Conservation (phyloP, 805 yeast genomes). For the Wickerhamomyces sydowiorum region DNA sequence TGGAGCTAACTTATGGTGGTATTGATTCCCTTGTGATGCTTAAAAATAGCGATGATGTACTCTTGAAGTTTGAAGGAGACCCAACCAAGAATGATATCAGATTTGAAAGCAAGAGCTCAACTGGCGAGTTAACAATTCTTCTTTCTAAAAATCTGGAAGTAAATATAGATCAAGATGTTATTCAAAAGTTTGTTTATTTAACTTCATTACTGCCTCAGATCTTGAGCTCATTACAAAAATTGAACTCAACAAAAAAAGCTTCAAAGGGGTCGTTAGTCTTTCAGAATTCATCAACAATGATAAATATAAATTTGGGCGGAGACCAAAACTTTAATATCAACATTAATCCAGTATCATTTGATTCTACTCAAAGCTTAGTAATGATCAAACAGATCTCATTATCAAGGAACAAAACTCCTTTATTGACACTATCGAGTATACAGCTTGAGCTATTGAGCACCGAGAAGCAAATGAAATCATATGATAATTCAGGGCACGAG, state of each 20-base stretch:
- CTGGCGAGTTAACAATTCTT: slow-evolving; percentile 33
- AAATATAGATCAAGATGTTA: slow-evolving; percentile 8
- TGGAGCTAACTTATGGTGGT: slow-evolving; percentile 42
- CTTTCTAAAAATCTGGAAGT: slow-evolving; percentile 35
- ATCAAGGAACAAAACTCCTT: slow-evolving; percentile 1
- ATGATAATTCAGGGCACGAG: slow-evolving; percentile 26
- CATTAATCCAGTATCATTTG: slow-evolving; percentile 40
- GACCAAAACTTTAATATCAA: slow-evolving; percentile 18
- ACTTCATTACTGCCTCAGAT: slow-evolving; percentile 22
- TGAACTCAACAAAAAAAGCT: slow-evolving; percentile 5
- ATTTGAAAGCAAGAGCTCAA: slow-evolving; percentile 38
- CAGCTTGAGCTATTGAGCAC: slow-evolving; percentile 5
- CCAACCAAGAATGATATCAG: slow-evolving; percentile 41
- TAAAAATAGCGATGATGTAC: slow-evolving; percentile 15
- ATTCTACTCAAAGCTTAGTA: slow-evolving; percentile 28
- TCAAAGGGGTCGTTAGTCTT: slow-evolving; percentile 1
- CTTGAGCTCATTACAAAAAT: slow-evolving; percentile 13
- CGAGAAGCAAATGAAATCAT: slow-evolving; percentile 21
- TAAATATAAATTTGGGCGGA: slow-evolving; percentile 6
- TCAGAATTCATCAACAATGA: slow-evolving; percentile 13
- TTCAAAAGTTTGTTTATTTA: slow-evolving; percentile 26
- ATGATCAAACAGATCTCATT: slow-evolving; percentile 29
- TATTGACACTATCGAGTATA: slow-evolving; percentile 19
- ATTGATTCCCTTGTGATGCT: slow-evolving; percentile 29
- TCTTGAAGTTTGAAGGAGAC: slow-evolving; percentile 24